Base-by-base conservation (phyloP, 1,284 basidiomycete genomes). In the Cystobasidium sp. region DNA sequence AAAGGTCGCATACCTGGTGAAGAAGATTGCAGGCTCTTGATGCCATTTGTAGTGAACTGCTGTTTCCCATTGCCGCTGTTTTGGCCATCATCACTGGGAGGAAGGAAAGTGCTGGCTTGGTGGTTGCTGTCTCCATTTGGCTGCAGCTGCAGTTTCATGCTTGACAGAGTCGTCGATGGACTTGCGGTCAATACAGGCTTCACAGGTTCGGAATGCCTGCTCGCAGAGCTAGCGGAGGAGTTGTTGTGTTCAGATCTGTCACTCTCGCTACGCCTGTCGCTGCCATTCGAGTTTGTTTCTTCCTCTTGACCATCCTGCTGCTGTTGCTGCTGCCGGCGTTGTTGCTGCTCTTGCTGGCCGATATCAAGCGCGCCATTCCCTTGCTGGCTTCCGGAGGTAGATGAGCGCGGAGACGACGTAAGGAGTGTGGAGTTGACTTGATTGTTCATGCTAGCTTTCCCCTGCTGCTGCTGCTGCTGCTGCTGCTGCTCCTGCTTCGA, bases 231-330 rank as follows among this genome's bases (percentile, higher is more conserved):
- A 39, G 39, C 31, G 31, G 39, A 59, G 43, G 56, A 59, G 9
- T 59, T 39, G 39, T 39, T 41, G 12, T 59, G 31, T 59, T 59
- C 56, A 4, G 56, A 52, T 41, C 51, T 68, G 52, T 55, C 53
- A 39, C 37, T 68, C 10, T 58, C 66, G n/a, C 53, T 68, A 44
- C 43, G 46, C 46, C 44, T 64, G 53, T 58, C 66, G 53, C 66
- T 68, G 66, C 22, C 39, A 31, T 46, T 56, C 9, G 44, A 37
- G 24, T 43, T 46, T 41, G 18, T 68, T 4, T 44, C 24, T n/a
- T 68, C 66, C 20, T 53, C 66, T 20, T 53, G 51, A 22, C 43
- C 16, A 31, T n/a, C 37, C 52, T 39, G 31, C 47, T 67, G 66
- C 56, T 41, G 56, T 22, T 39, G 31, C 47, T 67, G 66, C 56